Evolutionary conservation across 2,329 filamentous ascomycete species (phyloP).

Genomic region (Colletotrichum tropicicola): DNA sequence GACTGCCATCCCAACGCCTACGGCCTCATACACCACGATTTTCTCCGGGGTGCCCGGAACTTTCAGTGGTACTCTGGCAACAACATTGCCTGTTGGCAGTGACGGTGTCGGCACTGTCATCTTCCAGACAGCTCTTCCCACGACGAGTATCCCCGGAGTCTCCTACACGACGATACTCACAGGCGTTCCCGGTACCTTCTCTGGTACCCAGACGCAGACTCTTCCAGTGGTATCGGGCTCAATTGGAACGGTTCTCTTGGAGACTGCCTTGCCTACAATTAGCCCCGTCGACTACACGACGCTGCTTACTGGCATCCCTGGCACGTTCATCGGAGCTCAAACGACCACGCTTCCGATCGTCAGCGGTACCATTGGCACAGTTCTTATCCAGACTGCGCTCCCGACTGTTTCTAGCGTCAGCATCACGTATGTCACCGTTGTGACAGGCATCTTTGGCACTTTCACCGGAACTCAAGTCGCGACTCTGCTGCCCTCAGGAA

Average conservation of each 20-base stretch:
- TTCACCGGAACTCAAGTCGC: not conserved
- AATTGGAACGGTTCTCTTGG: slow-evolving; percentile 2
- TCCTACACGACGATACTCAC: not conserved
- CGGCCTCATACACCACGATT: slow-evolving; percentile 2
- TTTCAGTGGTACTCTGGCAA: not conserved
- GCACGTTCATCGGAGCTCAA: not conserved
- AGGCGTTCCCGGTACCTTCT: slow-evolving; percentile 2
- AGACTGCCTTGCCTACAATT: slow-evolving; percentile 4
- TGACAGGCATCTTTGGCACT: not conserved
- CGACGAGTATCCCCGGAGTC: not conserved
- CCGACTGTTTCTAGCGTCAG: not conserved
- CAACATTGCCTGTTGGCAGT: slow-evolving; percentile 1
- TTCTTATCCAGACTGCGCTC: slow-evolving; percentile 7
- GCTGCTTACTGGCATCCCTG: not conserved
- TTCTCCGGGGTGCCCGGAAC: slow-evolving; percentile 1
- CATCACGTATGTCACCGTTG: not conserved
- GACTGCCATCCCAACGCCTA: not conserved
- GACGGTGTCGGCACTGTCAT: slow-evolving; percentile 8
- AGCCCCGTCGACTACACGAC: not conserved
- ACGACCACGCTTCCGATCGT: not conserved
- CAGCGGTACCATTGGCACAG: not conserved
- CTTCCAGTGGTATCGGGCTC: not conserved
- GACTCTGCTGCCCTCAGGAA: not conserved
- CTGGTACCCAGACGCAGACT: not conserved
- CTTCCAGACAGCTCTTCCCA: slow-evolving; percentile 10